Conservation (phyloP, 768 basidiomycete species). For the Hortiboletus flavorubellus region DNA sequence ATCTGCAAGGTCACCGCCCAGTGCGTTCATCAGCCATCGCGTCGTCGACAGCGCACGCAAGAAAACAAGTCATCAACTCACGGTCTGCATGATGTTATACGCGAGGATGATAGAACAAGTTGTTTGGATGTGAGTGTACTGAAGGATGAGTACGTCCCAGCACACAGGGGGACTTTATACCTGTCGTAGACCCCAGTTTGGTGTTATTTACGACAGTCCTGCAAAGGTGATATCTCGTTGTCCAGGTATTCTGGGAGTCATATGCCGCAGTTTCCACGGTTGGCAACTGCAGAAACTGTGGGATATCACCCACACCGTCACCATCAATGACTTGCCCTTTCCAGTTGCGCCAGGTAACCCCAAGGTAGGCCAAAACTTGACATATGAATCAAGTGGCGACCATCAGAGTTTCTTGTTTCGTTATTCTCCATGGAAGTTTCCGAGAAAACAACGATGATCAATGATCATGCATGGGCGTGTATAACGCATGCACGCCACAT, state of each 20-base stretch:
- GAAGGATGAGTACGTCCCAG: not conserved
- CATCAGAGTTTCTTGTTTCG: not conserved
- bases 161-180: not conserved
- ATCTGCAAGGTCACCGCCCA: not conserved
- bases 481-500: no score
- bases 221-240: not conserved
- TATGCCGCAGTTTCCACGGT: no score
- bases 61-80: not conserved
- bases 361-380: not conserved
- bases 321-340: not conserved
- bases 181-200: not conserved
- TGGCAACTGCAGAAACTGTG: no score
- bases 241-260: not conserved
- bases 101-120: not conserved
- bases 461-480: not conserved
- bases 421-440: not conserved
- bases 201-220: not conserved
- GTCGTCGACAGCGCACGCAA: not conserved
- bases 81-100: slow-evolving; percentile 18
- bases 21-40: not conserved
- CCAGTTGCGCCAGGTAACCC: not conserved
- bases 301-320: not conserved
- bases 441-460: not conserved
- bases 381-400: not conserved
- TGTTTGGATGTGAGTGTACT: not conserved